Base-by-base conservation (phyloP, 2,329 filamentous ascomycete species). In the Sclerotinia glacialis region DNA sequence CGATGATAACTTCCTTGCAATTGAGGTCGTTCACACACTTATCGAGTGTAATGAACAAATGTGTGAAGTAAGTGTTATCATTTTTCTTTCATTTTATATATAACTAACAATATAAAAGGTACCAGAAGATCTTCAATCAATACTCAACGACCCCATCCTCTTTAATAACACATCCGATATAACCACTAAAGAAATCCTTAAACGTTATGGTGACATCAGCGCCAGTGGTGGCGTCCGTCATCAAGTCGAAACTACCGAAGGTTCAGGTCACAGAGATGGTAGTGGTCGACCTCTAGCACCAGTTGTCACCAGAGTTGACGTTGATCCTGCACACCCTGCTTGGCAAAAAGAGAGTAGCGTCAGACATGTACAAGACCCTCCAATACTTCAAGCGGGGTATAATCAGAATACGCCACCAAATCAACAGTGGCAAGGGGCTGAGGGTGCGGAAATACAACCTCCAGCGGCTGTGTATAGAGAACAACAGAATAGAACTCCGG, bases 111-210 rank as follows among this genome's bases (percentile, higher is more conserved):
- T 34, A 52, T 46, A 46, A 49, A 72, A 98, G 95, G 93, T 99
- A 56, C 95, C 95, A 0, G 92, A 96, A 76, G 93, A 98, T 75
- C 85, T 99, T 34, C 88, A 93, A 74, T 89, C 91, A 64, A 88
- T 97, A 63, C 83, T 98, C 34, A 91, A 89, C 75, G 94, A 99
- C 77, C 89, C 89, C 5, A 85, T 85, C 28, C 85, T 97, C 62
- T 94, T 96, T 78, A 92, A 89, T 76, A 90, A 87, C 74, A 89
- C 85, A 70, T 89, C 90, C 55, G 94, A 99, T 68, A 89, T 97
- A 69, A 97, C 94, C 1, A 96, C 93, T 7, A 99, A 99, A 78
- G 95, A 99, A 75, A 98, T 99, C 65, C 83, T 99, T 62, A 96
- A 94, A 77, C 88, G 92, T 66, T 97, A 96, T 78, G 93, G 93